A percentile compares a stretch with the other conserved stretches of the same genome.
Conservation (phyloP, 768 basidiomycete genomes). For the Favolaschia claudopus region DNA sequence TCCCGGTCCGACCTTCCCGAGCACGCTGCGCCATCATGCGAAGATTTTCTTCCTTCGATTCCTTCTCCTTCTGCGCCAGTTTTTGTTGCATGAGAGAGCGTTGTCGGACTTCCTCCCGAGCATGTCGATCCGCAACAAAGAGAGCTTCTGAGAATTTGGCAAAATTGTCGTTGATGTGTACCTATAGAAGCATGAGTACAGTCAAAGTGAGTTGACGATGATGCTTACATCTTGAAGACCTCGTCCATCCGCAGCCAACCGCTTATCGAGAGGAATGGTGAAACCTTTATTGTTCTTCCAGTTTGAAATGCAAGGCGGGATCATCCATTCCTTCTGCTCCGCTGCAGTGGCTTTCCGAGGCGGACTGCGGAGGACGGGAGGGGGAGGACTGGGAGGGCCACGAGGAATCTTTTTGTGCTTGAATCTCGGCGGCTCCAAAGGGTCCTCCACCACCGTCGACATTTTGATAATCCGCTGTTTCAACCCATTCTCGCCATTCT, state of each 20-base stretch:
- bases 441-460: constrained; percentile 97
- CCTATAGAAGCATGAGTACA: constrained; percentile 51
- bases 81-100: constrained; percentile 98
- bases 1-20: constrained; percentile 90
- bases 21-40: constrained; percentile 94
- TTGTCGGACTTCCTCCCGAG: constrained; percentile 97
- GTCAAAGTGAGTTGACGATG: neutral
- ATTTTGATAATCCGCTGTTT: constrained; percentile 99
- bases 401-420: constrained; percentile 99
- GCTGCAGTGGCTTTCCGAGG: constrained; percentile 95
- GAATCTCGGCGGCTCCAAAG: constrained; percentile 94
- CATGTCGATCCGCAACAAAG: constrained; percentile 95
- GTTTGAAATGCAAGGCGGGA: constrained; percentile 98
- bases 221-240: constrained; percentile 92
- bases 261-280: constrained; percentile 97
- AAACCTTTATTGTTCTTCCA: constrained; percentile 99
- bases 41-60: constrained; percentile 94
- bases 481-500: constrained; percentile 69
- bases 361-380: constrained; percentile 93
- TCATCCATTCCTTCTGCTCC: constrained; percentile 99
- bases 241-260: constrained; percentile 96
- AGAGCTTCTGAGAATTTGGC: constrained; percentile 98
- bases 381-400: constrained; percentile 95
- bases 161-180: constrained; percentile 99
- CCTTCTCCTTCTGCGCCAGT: constrained; percentile 98